Percentiles rank a stretch among this genome's conserved stretches.
Conservation (phyloP, 805 yeast species). For the Priceomyces haplophilus region DNA sequence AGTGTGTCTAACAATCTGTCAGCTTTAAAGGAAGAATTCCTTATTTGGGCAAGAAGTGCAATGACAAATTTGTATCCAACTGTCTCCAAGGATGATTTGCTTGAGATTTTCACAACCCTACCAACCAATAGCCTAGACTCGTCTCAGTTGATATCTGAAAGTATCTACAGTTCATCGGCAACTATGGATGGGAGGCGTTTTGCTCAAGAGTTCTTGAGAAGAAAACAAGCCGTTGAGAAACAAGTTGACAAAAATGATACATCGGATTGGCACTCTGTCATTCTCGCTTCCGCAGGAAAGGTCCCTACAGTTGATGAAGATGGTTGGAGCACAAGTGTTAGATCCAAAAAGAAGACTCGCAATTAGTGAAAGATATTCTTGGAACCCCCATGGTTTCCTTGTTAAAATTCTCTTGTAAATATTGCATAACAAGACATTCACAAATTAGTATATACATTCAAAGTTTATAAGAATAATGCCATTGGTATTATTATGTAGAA, state of each 20-base stretch:
- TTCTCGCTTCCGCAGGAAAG: slow-evolving; percentile 43
- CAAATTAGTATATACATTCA: background rate
- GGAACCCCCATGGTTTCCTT: background rate
- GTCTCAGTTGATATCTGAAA: slow-evolving; percentile 83
- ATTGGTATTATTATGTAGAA: background rate
- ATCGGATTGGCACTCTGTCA: slow-evolving; percentile 72
- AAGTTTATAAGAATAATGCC: background rate
- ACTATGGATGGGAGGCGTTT: slow-evolving; percentile 94
- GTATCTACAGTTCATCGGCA: slow-evolving; percentile 81
- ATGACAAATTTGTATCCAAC: slow-evolving; percentile 67
- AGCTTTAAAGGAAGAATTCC: slow-evolving; percentile 51
- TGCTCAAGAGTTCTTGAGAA: slow-evolving; percentile 83
- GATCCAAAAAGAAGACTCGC: slow-evolving; percentile 38
- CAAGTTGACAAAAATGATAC: slow-evolving; percentile 35
- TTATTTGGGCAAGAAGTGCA: slow-evolving; percentile 69
- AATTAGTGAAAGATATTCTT: slow-evolving; percentile 13
- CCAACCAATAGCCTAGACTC: slow-evolving; percentile 71
- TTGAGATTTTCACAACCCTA: slow-evolving; percentile 74
- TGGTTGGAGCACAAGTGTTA: slow-evolving; percentile 45
- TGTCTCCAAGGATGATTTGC: slow-evolving; percentile 73
- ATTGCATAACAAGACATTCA: slow-evolving; percentile 1
- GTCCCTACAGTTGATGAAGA: slow-evolving; percentile 40
- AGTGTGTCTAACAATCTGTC: slow-evolving; percentile 20
- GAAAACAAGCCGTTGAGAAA: slow-evolving; percentile 71
- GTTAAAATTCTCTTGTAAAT: slow-evolving; percentile 1